Conservation (phyloP, 116 monocot species). For the Phalaenopsis hybrid region DNA sequence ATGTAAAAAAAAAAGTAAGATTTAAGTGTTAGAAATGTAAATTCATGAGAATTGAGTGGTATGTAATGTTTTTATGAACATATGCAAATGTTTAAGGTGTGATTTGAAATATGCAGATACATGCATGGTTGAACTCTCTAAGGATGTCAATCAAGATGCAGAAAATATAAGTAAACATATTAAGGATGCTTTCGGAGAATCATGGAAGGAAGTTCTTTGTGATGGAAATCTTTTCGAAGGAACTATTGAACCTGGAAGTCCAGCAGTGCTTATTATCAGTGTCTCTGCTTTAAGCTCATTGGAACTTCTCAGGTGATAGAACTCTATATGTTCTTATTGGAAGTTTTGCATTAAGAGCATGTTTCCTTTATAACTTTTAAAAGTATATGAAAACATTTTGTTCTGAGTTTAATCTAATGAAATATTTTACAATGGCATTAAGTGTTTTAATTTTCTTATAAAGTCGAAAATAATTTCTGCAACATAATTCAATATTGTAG, state of each 20-base stretch:
- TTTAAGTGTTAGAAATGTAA: no score
- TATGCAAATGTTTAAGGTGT: background rate
- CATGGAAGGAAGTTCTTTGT: constrained; percentile 66
- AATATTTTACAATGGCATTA: background rate
- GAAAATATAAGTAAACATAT: constrained; percentile 57
- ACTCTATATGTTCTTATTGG: background rate
- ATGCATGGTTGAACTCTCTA: constrained; percentile 58
- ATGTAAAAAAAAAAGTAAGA: no score
- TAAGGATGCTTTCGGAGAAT: constrained; percentile 47
- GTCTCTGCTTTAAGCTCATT: constrained; percentile 72
- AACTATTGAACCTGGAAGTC: constrained; percentile 51
- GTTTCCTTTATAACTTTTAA: background rate
- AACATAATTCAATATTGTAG: background rate
- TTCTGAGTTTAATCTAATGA: background rate
- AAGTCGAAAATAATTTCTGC: background rate
- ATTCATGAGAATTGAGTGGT: no score
- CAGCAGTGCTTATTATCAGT: constrained; percentile 65
- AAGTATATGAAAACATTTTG: background rate
- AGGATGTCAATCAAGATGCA: constrained; percentile 47
- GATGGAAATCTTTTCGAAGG: constrained; percentile 51
- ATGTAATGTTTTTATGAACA: background rate
- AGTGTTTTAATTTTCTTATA: background rate
- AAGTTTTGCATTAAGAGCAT: background rate
- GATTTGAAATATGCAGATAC: constrained; percentile 32
- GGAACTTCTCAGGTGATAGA: constrained; percentile 74